Base-by-base conservation (phyloP, 805 yeast species). In the Metschnikowia hibisci region DNA sequence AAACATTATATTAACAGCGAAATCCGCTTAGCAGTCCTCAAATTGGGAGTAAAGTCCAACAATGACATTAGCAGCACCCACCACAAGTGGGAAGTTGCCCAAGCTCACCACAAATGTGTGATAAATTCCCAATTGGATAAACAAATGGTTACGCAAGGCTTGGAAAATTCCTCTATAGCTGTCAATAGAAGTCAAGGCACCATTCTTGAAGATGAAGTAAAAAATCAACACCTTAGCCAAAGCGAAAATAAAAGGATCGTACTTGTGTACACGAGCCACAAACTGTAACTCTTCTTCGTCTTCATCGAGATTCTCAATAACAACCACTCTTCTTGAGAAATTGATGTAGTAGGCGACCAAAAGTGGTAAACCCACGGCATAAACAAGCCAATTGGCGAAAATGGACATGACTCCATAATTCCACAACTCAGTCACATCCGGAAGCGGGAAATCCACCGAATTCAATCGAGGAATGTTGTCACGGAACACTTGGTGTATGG, bases 241-340 rank as follows among this genome's bases (percentile, higher is more conserved):
- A 44, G 74, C 74, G 58, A 75, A 78, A 38, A 72, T 62, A 48
- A 80, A 69, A 32, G 85, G 84, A 58, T 80, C 86, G 58, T 58
- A 71, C 39, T 55, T 61, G 57, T 69, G 68, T 43, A 64, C 61
- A 60, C 76, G 66, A 27, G 49, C 49, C 11, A 51, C 52, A 27
- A 46, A 46, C 8, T 40, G 42, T 16, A 42, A 18, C 14, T 48
- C 48, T 16, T 47, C 47, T 32, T 42, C 47, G 18, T 43, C 45
- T 12, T 29, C 41, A 27, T 41, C 42, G 7, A 20, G 23, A 18
- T 47, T 49, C 48, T 64, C 66, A 42, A 61, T 54, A 20, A 57
- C 61, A 38, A 65, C 58, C 30, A 63, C 60, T 56, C 74, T 63
- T 57, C 69, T 63, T 44, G 80, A 64, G 54, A 76, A 76, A 61